Evolutionary conservation across 2,329 filamentous ascomycete species (phyloP), one percentile per base, ranked within the genome.

Genomic region (Pestalotiopsis sp.): DNA sequence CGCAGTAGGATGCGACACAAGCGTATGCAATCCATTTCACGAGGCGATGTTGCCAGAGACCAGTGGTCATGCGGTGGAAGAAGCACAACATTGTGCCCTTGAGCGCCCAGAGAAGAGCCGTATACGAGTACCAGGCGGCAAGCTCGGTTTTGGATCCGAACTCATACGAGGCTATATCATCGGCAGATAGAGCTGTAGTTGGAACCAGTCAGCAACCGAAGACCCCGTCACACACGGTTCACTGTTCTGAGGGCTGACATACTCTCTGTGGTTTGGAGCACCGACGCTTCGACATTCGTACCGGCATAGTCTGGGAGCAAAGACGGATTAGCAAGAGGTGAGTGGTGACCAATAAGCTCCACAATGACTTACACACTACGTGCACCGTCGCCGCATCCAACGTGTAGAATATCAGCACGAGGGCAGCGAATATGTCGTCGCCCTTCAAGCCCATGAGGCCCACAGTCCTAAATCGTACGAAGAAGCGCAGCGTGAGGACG

Each of bases 11-110:
- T 36, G 76, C 23, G 27, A 70, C 73, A 58, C 73, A 75, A 9
- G 73, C 67, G 52, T 71, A 75, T 39, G 76, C 14, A 14, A 66
- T 27, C 63, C 63, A 66, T 66, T 39, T 79, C 58, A 81, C 75
- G 14, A 77, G 68, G 17, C 69, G 71, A 49, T 76, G 74, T 68
- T 79, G 75, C 59, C 72, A 72, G 3, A 77, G 72, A 4, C 77
- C 78, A 41, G 79, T 72, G 1, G 79, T 80, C 23, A 80, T 70
- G 14, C 78, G 76, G 65, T 76, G 71, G 70, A 75, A 77, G 64
- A 77, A 77, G 70, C 76, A 77, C 17, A 77, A 67, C 71, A 78
- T 74, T 59, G 74, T 73, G 36, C 73, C 74, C 68, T 77, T 78
- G 70, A 77, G 72, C 23, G 36, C 38, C 63, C 63, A 67, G 84